phyloP scores from a whole-genome alignment of 192 early-diverging fungal species.

The Chytriomyces hyalinus region DNA sequence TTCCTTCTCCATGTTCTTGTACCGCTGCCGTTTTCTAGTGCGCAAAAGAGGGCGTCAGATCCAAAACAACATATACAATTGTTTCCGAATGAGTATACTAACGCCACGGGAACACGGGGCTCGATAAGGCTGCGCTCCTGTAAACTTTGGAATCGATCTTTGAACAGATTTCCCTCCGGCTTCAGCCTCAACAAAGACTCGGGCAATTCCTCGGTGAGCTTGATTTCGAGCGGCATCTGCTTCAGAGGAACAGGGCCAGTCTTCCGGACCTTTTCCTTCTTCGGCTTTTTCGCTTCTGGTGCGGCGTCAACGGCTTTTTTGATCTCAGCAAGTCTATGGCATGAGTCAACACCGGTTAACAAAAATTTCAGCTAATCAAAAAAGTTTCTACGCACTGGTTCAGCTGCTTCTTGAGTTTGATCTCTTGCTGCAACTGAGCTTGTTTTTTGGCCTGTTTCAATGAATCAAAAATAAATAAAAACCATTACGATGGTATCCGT shows the following conservation, averaged over 20 bases:
- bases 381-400: conserved; percentile 13
- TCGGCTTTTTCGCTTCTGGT: not conserved
- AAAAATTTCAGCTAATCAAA: not conserved
- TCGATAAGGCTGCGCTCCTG: conserved; percentile 60
- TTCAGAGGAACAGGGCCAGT: conserved; percentile 41
- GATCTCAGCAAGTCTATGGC: conserved; percentile 15
- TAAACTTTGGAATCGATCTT: conserved; percentile 55
- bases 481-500: not conserved
- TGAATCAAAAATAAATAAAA: not conserved
- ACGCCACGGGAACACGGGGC: conserved; percentile 54
- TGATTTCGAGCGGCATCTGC: conserved; percentile 49
- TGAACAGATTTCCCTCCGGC: conserved; percentile 62
- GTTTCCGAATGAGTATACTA: conserved; percentile 24
- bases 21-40: conserved; percentile 37
- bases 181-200: conserved; percentile 51
- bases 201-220: conserved; percentile 56
- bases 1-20: conserved; percentile 46
- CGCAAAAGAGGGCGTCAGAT: not conserved
- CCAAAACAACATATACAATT: not conserved
- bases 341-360: not conserved
- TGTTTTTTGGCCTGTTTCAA: conserved; percentile 22
- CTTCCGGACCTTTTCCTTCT: conserved; percentile 1
- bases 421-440: conserved; percentile 14
- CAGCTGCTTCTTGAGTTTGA: conserved; percentile 33
- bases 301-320: conserved; percentile 7